Evolutionary conservation across 208 protist species (phyloP).

Genomic region (Tritrichomonas musculus): DNA sequence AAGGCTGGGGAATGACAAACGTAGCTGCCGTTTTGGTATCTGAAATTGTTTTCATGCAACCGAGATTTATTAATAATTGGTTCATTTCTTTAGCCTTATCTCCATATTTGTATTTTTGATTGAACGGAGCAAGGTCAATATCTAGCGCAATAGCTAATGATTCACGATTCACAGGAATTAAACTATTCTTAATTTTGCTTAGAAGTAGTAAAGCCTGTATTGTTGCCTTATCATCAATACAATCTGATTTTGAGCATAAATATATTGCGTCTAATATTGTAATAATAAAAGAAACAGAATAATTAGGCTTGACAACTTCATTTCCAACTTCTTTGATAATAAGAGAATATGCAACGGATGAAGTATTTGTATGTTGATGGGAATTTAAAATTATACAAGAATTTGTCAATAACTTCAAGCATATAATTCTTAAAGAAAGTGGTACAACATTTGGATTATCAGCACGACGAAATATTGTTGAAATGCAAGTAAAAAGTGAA

Average conservation of each 20-base stretch:
- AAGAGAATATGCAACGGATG: background rate
- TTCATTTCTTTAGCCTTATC: background rate
- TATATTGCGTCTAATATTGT: background rate
- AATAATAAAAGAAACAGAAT: background rate
- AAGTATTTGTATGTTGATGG: background rate
- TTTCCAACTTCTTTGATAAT: background rate
- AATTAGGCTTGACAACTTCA: background rate
- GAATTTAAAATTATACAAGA: background rate
- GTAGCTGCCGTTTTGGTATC: background rate
- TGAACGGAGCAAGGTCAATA: background rate
- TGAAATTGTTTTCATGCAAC: background rate
- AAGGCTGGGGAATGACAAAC: background rate
- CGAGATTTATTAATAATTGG: background rate
- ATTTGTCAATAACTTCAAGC: background rate
- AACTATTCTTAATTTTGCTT: background rate
- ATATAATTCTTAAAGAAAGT: background rate
- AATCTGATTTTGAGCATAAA: background rate
- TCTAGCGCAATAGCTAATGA: background rate
- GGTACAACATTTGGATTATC: background rate
- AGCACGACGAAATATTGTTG: no score
- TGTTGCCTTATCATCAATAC: background rate
- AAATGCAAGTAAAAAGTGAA: no score
- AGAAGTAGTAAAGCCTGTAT: background rate
- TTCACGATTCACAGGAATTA: background rate
- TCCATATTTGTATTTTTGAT: background rate